phyloP scores from a whole-genome alignment of 305 asterid species.

The Plantago lanceolata region DNA sequence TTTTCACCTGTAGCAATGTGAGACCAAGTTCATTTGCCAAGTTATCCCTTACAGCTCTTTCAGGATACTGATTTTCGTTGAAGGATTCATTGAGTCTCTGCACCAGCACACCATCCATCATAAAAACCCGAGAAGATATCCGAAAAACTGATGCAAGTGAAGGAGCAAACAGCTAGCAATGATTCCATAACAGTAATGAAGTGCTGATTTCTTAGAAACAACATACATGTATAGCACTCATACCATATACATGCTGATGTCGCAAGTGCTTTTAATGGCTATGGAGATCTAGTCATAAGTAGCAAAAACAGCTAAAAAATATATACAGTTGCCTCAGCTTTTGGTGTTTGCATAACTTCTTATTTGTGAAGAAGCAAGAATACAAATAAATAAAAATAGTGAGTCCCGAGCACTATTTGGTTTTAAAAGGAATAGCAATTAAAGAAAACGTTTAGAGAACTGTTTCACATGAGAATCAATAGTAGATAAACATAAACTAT shows the following conservation, averaged over 20 bases:
- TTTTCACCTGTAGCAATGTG: constrained; percentile 52
- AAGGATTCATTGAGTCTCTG: constrained; percentile 74
- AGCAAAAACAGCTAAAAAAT: no score
- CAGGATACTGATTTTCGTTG: constrained; percentile 74
- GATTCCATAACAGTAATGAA: background rate
- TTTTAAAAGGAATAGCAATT: no score
- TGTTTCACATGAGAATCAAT: constrained; percentile 1
- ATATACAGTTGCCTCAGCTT: no score
- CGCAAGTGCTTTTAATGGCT: background rate
- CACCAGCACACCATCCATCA: constrained; percentile 31
- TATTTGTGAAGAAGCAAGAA: no score
- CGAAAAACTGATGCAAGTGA: constrained; percentile 16
- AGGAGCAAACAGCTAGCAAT: constrained; percentile 15
- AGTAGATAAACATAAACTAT: background rate
- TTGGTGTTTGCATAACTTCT: no score
- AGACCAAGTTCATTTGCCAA: constrained; percentile 72
- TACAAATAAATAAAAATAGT: no score
- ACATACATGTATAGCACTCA: background rate
- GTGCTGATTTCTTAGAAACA: background rate
- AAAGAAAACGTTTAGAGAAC: background rate
- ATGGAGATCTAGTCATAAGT: no score
- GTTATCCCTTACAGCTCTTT: constrained; percentile 48
- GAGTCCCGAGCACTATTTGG: no score
- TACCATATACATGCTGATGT: background rate
- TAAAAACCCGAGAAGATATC: constrained; percentile 24